Evolutionary conservation across 768 basidiomycete genomes (phyloP), one percentile per base, ranked within the genome.

Genomic region (Lactifluus pinguis): DNA sequence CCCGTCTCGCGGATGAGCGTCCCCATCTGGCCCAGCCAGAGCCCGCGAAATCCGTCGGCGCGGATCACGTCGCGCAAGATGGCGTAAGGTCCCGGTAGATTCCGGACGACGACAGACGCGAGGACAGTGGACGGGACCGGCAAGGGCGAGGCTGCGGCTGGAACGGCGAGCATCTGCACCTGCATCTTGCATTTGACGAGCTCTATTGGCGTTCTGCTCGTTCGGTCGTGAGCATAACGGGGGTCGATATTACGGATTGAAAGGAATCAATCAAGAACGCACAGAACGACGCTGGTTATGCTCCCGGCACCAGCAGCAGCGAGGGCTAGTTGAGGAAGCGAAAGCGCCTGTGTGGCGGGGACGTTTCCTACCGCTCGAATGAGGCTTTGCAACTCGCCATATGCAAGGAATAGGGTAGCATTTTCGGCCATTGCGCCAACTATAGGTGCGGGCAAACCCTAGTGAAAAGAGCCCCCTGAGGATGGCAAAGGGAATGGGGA

Each of bases 161-260:
- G 10, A n/a, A 72, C 61, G 19, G 79, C 74, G 21, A 95, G 83
- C 82, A 92, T 87, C 70, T 95, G 93, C 2, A 97, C 95, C 72
- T 97, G 95, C 93, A 98, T 95, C 72, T 92, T 92, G 76, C 93
- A 97, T 74, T 98, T 97, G 60, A 98, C 83, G 52, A 97, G 85
- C 68, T 97, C 95, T 59, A 98, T 86, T 1, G 95, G 95, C 0
- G 94, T 97, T 32, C 91, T 92, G 67, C 36, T 29, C 50, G 44
- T 21, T 36, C 25, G 25, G 2, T 25, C 25, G 25, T 25, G 25
- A 25, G 25, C 25, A 25, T 25, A 2, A 1, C 25, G 25, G 25
- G 25, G 1, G 25, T 25, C 25, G 25, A 25, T 25, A 25, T 25
- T n/a, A n/a, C n/a, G n/a, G n/a, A n/a, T n/a, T 25, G 25, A 25